Conservation (phyloP, 768 basidiomycete genomes). For the Fistulinella prunicolor region DNA sequence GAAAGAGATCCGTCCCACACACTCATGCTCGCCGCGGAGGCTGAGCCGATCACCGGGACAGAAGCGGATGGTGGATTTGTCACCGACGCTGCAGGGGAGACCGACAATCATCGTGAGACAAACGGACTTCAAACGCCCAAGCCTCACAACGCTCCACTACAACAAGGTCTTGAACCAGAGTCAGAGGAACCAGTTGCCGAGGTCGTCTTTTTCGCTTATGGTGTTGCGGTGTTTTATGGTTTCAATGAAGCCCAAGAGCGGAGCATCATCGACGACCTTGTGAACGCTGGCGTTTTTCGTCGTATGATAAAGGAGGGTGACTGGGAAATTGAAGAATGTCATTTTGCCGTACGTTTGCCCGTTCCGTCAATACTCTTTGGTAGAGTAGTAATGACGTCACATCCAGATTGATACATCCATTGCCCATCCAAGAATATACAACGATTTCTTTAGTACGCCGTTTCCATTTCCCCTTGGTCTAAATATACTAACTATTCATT, state of each 20-base stretch:
- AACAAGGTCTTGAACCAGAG: conserved; percentile 9
- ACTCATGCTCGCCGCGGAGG: background rate
- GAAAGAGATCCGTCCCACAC: conserved; percentile 1
- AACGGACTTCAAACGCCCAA: conserved; percentile 7
- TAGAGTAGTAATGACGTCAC: background rate
- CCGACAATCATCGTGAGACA: background rate
- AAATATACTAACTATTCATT: background rate
- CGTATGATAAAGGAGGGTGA: conserved; percentile 58
- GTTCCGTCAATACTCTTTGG: background rate
- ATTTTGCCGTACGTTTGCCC: conserved; percentile 60
- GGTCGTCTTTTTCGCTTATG: conserved; percentile 80
- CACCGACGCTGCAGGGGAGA: conserved; percentile 13
- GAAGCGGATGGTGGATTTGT: conserved; percentile 12
- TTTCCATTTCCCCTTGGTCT: background rate
- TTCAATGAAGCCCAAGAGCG: conserved; percentile 75
- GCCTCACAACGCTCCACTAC: background rate
- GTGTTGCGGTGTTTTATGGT: conserved; percentile 92
- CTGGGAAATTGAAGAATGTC: conserved; percentile 94
- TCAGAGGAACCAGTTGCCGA: conserved; percentile 57
- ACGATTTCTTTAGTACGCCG: conserved; percentile 89
- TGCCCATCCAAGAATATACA: conserved; percentile 87
- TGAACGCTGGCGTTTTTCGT: conserved; percentile 65
- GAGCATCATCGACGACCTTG: conserved; percentile 81
- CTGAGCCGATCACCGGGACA: conserved; percentile 4
- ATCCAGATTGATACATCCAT: conserved; percentile 78